phyloP scores from a whole-genome alignment of 306 rosid species.

The Castanea sativa region DNA sequence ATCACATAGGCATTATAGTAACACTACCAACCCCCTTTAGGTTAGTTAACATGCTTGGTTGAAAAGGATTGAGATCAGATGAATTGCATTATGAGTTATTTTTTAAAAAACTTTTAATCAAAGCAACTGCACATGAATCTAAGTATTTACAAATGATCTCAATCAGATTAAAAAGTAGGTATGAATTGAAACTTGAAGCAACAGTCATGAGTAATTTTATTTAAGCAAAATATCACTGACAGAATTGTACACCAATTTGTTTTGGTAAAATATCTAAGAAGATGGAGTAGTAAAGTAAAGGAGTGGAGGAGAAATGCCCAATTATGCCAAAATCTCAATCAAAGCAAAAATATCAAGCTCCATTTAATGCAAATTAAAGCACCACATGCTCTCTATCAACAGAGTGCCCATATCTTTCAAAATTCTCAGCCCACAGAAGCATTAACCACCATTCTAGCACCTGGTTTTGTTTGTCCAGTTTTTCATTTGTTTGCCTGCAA shows the following conservation, averaged over 20 bases:
- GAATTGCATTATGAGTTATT: no score
- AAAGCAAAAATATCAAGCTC: neutral
- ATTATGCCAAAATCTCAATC: neutral
- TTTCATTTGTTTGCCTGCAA: neutral
- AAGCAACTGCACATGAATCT: no score
- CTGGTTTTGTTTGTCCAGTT: conserved; percentile 25
- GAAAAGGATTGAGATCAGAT: no score
- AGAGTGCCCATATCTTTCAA: neutral
- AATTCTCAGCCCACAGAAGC: conserved; percentile 41
- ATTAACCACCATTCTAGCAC: conserved; percentile 27
- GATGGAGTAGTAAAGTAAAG: neutral
- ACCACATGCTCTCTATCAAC: conserved; percentile 2
- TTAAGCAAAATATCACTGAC: neutral
- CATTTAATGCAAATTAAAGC: conserved; percentile 11
- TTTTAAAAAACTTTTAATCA: no score
- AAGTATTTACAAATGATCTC: no score
- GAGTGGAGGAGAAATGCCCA: neutral
- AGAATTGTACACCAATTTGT: neutral
- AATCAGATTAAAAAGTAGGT: neutral
- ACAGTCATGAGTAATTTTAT: neutral
- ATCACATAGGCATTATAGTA: no score
- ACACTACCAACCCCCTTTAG: no score
- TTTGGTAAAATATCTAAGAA: neutral
- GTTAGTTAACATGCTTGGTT: no score
- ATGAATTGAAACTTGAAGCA: neutral